Evolutionary conservation across 345 rosid genomes (phyloP).

Genomic region (Gossypium herbaceum): DNA sequence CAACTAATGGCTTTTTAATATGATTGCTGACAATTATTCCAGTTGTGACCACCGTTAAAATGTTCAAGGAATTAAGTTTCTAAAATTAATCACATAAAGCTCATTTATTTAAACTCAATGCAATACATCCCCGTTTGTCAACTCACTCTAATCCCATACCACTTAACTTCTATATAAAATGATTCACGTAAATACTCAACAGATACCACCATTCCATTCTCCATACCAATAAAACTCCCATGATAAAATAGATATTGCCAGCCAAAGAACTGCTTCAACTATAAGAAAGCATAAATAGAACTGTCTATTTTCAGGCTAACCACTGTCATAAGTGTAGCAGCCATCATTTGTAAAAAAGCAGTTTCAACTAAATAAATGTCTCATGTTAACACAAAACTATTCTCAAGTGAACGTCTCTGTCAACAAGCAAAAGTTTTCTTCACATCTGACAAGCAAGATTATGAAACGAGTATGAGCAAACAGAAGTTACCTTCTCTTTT

Average conservation of each 20-base stretch:
- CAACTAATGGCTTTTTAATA: not conserved
- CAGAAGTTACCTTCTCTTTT: constrained; percentile 9
- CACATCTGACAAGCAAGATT: not conserved
- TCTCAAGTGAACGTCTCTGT: not conserved
- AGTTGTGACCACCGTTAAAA: too few relatives aligned
- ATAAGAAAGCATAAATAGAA: not conserved
- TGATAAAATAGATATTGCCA: too few relatives aligned
- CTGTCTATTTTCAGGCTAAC: not conserved
- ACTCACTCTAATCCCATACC: too few relatives aligned
- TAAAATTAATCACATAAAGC: too few relatives aligned
- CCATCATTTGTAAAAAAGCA: not conserved
- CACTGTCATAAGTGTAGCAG: not conserved
- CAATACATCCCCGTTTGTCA: too few relatives aligned
- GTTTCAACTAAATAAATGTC: not conserved
- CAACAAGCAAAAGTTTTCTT: not conserved
- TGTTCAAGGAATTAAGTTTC: too few relatives aligned
- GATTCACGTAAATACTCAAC: too few relatives aligned
- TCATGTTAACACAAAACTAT: not conserved
- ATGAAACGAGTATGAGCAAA: not conserved
- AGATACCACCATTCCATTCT: too few relatives aligned
- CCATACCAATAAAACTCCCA: too few relatives aligned
- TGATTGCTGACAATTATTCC: not conserved
- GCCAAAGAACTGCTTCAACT: not conserved
- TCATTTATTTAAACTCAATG: too few relatives aligned
- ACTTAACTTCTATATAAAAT: too few relatives aligned